phyloP scores from a whole-genome alignment of 768 basidiomycete genomes.

The Naganishia friedmannii region DNA sequence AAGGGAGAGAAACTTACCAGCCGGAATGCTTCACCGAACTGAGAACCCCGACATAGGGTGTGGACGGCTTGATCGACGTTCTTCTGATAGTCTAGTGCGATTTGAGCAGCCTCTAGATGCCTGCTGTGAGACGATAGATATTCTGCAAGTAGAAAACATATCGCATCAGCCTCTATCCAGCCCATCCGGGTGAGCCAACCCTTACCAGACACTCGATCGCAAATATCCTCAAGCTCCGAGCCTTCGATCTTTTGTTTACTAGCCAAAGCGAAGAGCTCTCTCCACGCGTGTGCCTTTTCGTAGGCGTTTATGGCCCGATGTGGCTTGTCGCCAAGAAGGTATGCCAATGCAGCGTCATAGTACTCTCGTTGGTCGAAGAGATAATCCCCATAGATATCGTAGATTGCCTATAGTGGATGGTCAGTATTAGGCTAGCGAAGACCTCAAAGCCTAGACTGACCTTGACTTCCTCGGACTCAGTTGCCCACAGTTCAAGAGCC shows the following conservation, averaged over 20 bases:
- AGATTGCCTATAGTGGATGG: conserved; percentile 31
- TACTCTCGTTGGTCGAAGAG: conserved; percentile 82
- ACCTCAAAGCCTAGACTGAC: conserved; percentile 52
- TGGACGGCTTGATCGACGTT: conserved; percentile 75
- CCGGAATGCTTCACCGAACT: conserved; percentile 83
- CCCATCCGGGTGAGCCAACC: conserved; percentile 5
- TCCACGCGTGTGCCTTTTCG: conserved; percentile 85
- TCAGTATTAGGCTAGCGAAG: not conserved
- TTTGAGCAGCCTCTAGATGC: conserved; percentile 72
- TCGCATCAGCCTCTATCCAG: not conserved
- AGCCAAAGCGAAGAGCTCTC: conserved; percentile 81
- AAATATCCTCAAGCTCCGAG: conserved; percentile 65
- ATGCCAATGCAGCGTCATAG: conserved; percentile 73
- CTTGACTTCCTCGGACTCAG: conserved; percentile 60
- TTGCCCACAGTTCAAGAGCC: conserved; percentile 72
- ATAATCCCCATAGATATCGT: conserved; percentile 75
- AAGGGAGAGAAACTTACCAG: conserved; percentile 59
- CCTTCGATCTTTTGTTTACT: conserved; percentile 56
- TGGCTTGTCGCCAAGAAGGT: conserved; percentile 64
- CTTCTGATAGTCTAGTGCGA: conserved; percentile 76
- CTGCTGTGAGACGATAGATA: conserved; percentile 76
- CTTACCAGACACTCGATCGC: conserved; percentile 76
- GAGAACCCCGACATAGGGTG: conserved; percentile 72
- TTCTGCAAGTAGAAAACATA: conserved; percentile 57
- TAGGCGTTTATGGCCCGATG: conserved; percentile 80